Evolutionary conservation across 169 alveolate genomes (phyloP).

Genomic region (Amoebophrya sp.): DNA sequence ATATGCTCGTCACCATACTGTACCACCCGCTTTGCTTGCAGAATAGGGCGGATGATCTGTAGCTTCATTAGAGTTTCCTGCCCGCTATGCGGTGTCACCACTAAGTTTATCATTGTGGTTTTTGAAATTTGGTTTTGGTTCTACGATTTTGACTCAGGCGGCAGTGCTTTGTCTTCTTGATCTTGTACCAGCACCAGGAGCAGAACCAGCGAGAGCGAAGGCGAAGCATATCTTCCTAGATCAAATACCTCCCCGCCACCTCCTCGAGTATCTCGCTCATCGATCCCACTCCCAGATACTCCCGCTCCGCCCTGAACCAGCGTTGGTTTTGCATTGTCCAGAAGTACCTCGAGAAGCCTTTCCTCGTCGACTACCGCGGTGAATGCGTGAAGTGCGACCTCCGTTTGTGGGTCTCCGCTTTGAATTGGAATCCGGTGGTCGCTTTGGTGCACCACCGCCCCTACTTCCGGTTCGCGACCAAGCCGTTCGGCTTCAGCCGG

Average conservation of each 20-base stretch:
- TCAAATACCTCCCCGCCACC: no score
- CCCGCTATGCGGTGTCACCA: background rate
- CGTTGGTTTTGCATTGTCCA: background rate
- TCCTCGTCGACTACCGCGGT: background rate
- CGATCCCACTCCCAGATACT: background rate
- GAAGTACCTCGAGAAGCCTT: background rate
- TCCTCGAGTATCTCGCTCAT: background rate
- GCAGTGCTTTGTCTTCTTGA: no score
- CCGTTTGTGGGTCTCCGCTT: background rate
- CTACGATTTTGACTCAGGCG: background rate
- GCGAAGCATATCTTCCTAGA: no score
- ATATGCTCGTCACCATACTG: no score
- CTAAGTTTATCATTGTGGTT: background rate
- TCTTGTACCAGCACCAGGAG: no score
- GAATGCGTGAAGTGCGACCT: background rate
- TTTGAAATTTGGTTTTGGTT: no score
- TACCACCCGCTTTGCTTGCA: no score
- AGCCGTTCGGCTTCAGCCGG: background rate
- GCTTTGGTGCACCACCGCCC: background rate
- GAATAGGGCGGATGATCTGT: no score
- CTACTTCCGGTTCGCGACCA: background rate
- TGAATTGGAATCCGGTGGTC: background rate
- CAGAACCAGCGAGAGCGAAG: no score
- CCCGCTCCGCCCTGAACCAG: background rate
- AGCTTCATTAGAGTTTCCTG: background rate